Conservation (phyloP, 768 basidiomycete species). For the Hygrocybe coccinea region DNA sequence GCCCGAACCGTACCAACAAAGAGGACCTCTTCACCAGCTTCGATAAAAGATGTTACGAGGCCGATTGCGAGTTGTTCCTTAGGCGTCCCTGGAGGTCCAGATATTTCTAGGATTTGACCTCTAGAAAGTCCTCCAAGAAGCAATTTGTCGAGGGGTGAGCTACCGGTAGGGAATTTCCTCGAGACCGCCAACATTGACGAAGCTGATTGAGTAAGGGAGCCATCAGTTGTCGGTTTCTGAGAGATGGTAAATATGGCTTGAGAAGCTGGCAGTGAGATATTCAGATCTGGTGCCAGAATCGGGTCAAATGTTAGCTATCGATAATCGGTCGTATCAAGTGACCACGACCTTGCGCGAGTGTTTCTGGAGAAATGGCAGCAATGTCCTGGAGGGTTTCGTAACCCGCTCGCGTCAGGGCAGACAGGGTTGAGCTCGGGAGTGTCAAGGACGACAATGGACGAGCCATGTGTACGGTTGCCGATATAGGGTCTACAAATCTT, state of each 20-base stretch:
- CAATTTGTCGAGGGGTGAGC: slow-evolving; percentile 50
- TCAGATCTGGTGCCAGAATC: slow-evolving; percentile 43
- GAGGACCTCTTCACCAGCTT: slow-evolving; percentile 48
- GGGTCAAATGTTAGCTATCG: background rate
- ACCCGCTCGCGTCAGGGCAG: slow-evolving; percentile 46
- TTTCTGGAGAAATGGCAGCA: slow-evolving; percentile 36
- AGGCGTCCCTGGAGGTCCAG: slow-evolving; percentile 68
- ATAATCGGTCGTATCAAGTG: background rate
- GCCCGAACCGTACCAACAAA: slow-evolving; percentile 51
- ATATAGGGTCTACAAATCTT: too few relatives aligned
- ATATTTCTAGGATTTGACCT: slow-evolving; percentile 66
- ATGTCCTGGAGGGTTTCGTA: slow-evolving; percentile 58
- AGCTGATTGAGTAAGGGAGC: slow-evolving; percentile 50
- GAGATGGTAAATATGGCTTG: slow-evolving; percentile 43
- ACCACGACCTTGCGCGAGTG: slow-evolving; percentile 55
- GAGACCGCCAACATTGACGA: slow-evolving; percentile 35
- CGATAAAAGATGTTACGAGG: slow-evolving; percentile 45
- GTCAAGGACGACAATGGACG: slow-evolving; percentile 45
- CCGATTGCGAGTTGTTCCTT: slow-evolving; percentile 54
- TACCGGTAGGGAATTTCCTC: slow-evolving; percentile 38
- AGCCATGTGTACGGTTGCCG: slow-evolving; percentile 27
- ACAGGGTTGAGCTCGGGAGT: slow-evolving; percentile 43
- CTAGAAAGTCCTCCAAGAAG: slow-evolving; percentile 59
- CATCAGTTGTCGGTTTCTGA: slow-evolving; percentile 26
- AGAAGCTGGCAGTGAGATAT: slow-evolving; percentile 42